Evolutionary conservation across 2,329 filamentous ascomycete genomes (phyloP).

Genomic region (Monilinia fructigena): DNA sequence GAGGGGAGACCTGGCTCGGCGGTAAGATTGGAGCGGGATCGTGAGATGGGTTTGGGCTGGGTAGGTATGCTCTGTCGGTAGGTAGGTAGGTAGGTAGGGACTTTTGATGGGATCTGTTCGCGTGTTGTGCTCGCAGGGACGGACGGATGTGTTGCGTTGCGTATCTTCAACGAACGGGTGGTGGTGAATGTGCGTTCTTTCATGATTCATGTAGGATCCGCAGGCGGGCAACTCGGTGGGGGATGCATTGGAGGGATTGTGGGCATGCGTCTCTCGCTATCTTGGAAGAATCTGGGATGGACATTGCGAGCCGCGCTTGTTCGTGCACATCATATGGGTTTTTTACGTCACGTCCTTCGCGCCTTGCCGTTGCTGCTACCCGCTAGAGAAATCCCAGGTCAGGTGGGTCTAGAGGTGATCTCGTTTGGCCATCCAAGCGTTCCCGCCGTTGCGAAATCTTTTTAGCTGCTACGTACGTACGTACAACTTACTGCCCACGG

Average conservation of each 20-base stretch:
- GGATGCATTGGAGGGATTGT: background rate
- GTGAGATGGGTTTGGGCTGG: background rate
- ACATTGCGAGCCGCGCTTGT: background rate
- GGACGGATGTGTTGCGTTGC: too few species aligned
- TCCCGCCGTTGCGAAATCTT: conserved; percentile 25
- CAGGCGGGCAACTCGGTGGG: conserved; percentile 2
- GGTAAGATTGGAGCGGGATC: background rate
- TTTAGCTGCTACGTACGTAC: too few species aligned
- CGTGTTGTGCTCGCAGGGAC: too few species aligned
- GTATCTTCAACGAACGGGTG: too few species aligned
- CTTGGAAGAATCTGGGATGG: background rate
- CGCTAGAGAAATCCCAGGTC: background rate
- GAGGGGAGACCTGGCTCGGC: conserved; percentile 15
- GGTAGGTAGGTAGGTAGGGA: background rate
- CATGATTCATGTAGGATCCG: background rate
- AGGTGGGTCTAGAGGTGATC: conserved; percentile 6
- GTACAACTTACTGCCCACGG: too few species aligned
- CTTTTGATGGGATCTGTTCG: background rate
- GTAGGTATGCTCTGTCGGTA: too few species aligned
- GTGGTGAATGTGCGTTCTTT: too few species aligned
- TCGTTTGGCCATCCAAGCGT: conserved; percentile 23
- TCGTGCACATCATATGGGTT: background rate
- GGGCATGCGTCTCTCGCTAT: conserved; percentile 7
- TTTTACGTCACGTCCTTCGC: background rate
- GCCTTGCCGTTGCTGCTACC: background rate